Conservation (phyloP, 208 protist species). For the Trypanosoma congolense region DNA sequence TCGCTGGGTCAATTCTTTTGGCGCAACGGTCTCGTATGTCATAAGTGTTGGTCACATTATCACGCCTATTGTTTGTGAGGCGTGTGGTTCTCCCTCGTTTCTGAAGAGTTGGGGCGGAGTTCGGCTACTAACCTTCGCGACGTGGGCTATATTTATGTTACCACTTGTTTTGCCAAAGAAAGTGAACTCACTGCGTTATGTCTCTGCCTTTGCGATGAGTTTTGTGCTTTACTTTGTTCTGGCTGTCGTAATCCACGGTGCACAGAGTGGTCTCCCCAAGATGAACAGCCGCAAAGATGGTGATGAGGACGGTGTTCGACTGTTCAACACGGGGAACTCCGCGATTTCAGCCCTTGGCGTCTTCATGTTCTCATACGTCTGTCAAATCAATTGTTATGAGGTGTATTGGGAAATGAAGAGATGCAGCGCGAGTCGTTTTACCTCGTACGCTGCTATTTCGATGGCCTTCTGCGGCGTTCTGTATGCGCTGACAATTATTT, state of each 20-base stretch:
- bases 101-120: constrained; percentile 32
- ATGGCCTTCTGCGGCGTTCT: constrained; percentile 31
- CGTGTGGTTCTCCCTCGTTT: constrained; percentile 32
- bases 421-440: constrained; percentile 43
- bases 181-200: constrained; percentile 78
- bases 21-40: constrained; percentile 71
- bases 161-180: constrained; percentile 63
- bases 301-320: constrained; percentile 25
- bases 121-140: constrained; percentile 30
- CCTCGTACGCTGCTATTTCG: constrained; percentile 29
- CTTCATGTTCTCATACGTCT: constrained; percentile 75
- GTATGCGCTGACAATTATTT: constrained; percentile 24
- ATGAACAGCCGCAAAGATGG: constrained; percentile 20
- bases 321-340: constrained; percentile 41
- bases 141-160: constrained; percentile 61
- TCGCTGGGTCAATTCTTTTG: constrained; percentile 56
- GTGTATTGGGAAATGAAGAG: constrained; percentile 54
- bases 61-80: constrained; percentile 35
- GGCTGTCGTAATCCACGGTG: constrained; percentile 48
- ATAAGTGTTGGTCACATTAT: constrained; percentile 57
- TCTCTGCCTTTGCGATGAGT: constrained; percentile 53
- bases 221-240: constrained; percentile 75
- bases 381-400: constrained; percentile 55
- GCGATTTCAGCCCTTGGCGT: constrained; percentile 57
- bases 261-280: constrained; percentile 32